These are phyloP conservation scores for Byssochlamys sp. DNA, from an alignment of 2,329 filamentous ascomycete genomes.

Conservation along the genomic window DNA sequence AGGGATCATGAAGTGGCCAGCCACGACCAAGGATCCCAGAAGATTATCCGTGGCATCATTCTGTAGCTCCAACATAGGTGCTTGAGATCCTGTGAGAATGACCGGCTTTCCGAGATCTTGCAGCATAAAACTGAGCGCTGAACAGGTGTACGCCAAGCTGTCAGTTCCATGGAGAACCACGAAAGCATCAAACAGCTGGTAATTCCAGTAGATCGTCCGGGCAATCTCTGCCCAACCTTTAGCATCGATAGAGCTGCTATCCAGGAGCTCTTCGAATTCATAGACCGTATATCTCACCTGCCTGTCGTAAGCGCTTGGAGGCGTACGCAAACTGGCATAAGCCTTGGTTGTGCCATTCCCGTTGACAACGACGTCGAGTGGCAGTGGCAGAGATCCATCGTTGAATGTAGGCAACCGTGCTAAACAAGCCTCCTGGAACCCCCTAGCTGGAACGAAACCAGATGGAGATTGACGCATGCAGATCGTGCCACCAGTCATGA, in stretches of 20 bases:
- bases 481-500: constrained; percentile 75
- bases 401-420: constrained; percentile 77
- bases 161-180: constrained; percentile 87
- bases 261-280: constrained; percentile 74
- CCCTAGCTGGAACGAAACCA: constrained; percentile 68
- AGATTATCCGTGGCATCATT: constrained; percentile 88
- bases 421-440: constrained; percentile 74
- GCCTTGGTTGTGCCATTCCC: constrained; percentile 38
- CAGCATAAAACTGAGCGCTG: constrained; percentile 87
- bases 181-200: constrained; percentile 80
- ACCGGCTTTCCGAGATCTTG: constrained; percentile 84
- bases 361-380: constrained; percentile 48
- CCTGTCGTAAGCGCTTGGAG: constrained; percentile 66
- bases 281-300: constrained; percentile 75
- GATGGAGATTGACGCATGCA: constrained; percentile 78
- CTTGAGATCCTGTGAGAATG: constrained; percentile 71
- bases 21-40: constrained; percentile 76
- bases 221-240: constrained; percentile 80
- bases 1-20: constrained; percentile 83
- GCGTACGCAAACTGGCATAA: constrained; percentile 66
- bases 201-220: constrained; percentile 68
- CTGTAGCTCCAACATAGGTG: constrained; percentile 81
- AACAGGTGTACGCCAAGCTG: constrained; percentile 79
- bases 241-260: constrained; percentile 82
- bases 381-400: constrained; percentile 53